These are phyloP conservation scores for Trichoderma sp. DNA, from an alignment of 2,329 filamentous ascomycete species.

Conservation along the genomic window DNA sequence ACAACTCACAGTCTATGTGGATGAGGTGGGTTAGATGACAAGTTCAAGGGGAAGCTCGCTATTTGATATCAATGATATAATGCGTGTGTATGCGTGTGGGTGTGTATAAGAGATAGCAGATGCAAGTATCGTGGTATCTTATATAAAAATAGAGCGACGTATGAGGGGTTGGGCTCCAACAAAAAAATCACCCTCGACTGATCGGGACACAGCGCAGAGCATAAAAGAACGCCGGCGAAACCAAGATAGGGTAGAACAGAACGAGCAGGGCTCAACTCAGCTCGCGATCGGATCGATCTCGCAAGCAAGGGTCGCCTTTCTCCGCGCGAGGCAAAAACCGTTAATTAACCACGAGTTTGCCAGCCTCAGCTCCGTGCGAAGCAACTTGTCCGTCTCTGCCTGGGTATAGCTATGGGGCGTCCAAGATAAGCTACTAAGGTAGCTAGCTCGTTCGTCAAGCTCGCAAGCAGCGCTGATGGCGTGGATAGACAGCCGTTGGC, in stretches of 20 bases:
- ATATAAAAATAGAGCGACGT: neutral
- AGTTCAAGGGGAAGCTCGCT: neutral
- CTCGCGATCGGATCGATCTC: constrained; percentile 4
- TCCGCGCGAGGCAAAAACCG: neutral
- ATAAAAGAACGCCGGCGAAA: neutral
- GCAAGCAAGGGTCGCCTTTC: neutral
- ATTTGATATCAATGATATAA: neutral
- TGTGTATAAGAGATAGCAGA: neutral
- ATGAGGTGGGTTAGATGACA: neutral
- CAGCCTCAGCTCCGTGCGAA: neutral
- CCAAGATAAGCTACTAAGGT: neutral
- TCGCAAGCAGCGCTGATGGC: neutral
- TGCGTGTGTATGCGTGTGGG: neutral
- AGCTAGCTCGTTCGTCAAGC: neutral
- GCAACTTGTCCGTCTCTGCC: neutral
- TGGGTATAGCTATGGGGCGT: neutral
- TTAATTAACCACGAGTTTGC: neutral
- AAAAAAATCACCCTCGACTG: neutral
- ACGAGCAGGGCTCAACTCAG: neutral
- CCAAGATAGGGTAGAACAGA: neutral
- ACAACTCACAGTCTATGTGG: constrained; percentile 1
- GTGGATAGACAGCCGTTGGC: neutral
- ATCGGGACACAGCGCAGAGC: neutral
- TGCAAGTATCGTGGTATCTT: neutral
- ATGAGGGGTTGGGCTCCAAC: constrained; percentile 8